Evolutionary conservation across 192 early-diverging fungal species (phyloP).

Genomic region (Jimgerdemannia lactiflua): DNA sequence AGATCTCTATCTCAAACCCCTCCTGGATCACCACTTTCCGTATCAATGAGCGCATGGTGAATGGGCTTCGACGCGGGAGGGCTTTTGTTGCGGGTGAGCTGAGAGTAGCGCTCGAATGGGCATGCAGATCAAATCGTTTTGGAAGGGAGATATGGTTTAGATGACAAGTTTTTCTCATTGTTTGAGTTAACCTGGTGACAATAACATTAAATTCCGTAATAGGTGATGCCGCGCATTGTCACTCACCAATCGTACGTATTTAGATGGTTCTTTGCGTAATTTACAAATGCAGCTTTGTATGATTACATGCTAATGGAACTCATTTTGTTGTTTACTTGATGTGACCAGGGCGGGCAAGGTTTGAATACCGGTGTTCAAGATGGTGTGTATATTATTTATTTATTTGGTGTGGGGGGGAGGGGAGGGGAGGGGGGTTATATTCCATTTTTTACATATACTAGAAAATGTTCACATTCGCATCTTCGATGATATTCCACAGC

Average conservation of each 20-base stretch:
- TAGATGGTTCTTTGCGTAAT: not conserved
- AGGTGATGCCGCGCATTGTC: slow-evolving; percentile 35
- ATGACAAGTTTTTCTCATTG: too few species aligned
- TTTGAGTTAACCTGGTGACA: too few species aligned
- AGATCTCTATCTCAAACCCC: slow-evolving; percentile 1
- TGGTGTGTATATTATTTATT: slow-evolving; percentile 11
- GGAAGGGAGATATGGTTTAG: too few species aligned
- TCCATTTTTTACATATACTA: too few species aligned
- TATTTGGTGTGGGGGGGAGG: too few species aligned
- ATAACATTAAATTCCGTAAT: not conserved
- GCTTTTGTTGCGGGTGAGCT: slow-evolving; percentile 25
- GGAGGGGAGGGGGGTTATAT: too few species aligned
- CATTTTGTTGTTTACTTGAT: too few species aligned
- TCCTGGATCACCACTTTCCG: slow-evolving; percentile 22
- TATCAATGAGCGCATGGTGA: slow-evolving; percentile 32
- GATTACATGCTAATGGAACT: not conserved
- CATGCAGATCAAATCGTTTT: too few species aligned
- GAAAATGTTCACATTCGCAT: too few species aligned
- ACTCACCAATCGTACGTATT: slow-evolving; percentile 24
- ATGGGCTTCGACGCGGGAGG: slow-evolving; percentile 23
- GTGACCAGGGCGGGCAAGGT: slow-evolving; percentile 21
- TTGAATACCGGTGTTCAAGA: slow-evolving; percentile 45
- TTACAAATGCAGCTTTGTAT: not conserved
- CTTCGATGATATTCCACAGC: slow-evolving; percentile 7
- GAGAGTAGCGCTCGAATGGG: not conserved